Conservation (phyloP, 116 monocot genomes). For the Zostera marina region DNA sequence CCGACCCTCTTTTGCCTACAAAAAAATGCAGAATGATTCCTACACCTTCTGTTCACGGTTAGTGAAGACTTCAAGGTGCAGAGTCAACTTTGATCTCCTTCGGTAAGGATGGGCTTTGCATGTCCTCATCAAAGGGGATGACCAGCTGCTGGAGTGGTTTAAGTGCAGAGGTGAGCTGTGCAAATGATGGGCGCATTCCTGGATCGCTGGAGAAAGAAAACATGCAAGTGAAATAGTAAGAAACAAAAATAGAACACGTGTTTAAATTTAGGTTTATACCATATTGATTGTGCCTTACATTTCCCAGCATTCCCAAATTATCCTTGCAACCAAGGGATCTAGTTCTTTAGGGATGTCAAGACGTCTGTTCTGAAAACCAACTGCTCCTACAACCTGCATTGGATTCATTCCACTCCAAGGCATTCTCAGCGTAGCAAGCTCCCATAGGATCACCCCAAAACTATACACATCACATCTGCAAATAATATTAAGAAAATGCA, state of each 20-base stretch:
- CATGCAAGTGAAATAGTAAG: conserved; percentile 2
- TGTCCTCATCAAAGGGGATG: conserved; percentile 33
- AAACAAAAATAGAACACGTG: not conserved
- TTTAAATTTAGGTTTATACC: not conserved
- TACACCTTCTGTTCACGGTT: conserved; percentile 11
- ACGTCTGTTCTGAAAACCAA: conserved; percentile 88
- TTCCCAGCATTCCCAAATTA: conserved; percentile 95
- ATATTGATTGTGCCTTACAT: conserved; percentile 35
- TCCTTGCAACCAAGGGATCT: conserved; percentile 70
- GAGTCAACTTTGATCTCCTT: conserved; percentile 57
- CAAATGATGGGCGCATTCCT: conserved; percentile 84
- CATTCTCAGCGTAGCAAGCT: conserved; percentile 86
- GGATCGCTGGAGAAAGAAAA: conserved; percentile 53
- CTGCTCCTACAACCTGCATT: conserved; percentile 99
- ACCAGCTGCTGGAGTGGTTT: conserved; percentile 62
- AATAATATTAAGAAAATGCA: not conserved
- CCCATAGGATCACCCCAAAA: conserved; percentile 98
- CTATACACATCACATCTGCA: conserved; percentile 98
- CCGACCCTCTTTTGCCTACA: not conserved
- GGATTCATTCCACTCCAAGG: conserved; percentile 99
- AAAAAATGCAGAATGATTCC: not conserved
- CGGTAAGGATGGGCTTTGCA: conserved; percentile 21
- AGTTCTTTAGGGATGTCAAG: conserved; percentile 95
- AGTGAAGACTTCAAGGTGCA: conserved; percentile 27
- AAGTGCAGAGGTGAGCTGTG: conserved; percentile 44